A percentile compares a stretch with the other conserved stretches of the same genome.
Conservation (phyloP, 1,284 basidiomycete species). For the Psilocybe mexicana region DNA sequence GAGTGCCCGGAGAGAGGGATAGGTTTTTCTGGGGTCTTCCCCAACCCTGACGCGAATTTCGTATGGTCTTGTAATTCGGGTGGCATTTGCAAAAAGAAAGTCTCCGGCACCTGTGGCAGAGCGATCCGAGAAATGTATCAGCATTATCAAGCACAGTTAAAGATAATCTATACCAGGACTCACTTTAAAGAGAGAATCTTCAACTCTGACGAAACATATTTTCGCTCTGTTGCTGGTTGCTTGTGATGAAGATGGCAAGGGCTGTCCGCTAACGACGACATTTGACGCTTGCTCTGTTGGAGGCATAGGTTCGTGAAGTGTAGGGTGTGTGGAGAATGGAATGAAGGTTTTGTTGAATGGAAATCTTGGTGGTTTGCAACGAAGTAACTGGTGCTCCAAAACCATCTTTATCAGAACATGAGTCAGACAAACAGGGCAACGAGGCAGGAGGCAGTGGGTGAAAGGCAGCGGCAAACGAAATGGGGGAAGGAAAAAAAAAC, state of each 20-base stretch:
- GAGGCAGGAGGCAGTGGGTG: neutral
- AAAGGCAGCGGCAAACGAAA: neutral
- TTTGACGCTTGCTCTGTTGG: neutral
- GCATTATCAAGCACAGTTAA: neutral
- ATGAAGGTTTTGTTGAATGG: conserved; percentile 4
- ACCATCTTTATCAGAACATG: conserved; percentile 7
- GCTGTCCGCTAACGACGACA: neutral
- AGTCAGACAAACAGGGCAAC: neutral
- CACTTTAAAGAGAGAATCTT: conserved; percentile 20
- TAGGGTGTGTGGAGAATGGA: neutral
- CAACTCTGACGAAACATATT: conserved; percentile 16
- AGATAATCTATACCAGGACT: neutral
- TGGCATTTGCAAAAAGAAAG: conserved; percentile 21
- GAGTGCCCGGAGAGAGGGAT: conserved; percentile 5
- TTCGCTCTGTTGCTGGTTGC: neutral
- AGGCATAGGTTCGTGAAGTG: neutral
- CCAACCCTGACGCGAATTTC: neutral
- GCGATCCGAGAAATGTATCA: neutral
- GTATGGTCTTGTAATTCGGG: neutral
- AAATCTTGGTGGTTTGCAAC: conserved; percentile 1
- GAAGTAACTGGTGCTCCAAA: conserved; percentile 6
- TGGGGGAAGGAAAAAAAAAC: neutral
- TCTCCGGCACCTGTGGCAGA: conserved; percentile 17
- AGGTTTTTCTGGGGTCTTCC: conserved; percentile 7
- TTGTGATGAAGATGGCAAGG: neutral